Percentiles rank a stretch among this genome's conserved stretches.
phyloP scores from a whole-genome alignment of 2,329 filamentous ascomycete genomes.

The Trichoderma citrinoviride region DNA sequence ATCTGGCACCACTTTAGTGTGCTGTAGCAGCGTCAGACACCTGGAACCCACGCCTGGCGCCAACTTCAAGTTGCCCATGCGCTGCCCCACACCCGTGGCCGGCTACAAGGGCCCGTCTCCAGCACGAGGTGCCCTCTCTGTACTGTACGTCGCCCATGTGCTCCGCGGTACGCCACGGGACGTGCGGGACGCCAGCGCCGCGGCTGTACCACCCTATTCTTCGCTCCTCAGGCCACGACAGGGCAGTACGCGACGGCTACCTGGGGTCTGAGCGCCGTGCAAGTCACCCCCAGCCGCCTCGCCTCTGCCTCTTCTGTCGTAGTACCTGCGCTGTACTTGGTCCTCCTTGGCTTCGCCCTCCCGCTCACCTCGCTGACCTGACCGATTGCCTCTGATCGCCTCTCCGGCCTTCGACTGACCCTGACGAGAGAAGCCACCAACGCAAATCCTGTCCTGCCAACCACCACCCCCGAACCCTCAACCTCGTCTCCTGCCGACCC shows the following conservation, averaged over 20 bases:
- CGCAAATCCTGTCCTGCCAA: not conserved
- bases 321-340: too few relatives aligned
- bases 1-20: not conserved
- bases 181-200: too few relatives aligned
- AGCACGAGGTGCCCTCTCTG: too few relatives aligned
- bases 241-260: too few relatives aligned
- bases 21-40: not conserved
- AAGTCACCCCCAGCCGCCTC: too few relatives aligned
- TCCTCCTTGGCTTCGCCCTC: slow-evolving; percentile 13
- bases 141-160: too few relatives aligned
- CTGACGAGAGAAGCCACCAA: slow-evolving; percentile 2
- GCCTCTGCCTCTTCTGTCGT: too few relatives aligned
- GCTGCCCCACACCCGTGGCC: slow-evolving; percentile 2
- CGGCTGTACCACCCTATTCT: too few relatives aligned
- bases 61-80: not conserved
- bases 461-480: not conserved
- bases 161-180: too few relatives aligned
- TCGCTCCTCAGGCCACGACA: too few relatives aligned
- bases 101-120: too few relatives aligned
- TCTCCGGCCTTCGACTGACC: not conserved
- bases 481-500: slow-evolving; percentile 4
- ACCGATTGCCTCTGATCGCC: slow-evolving; percentile 15
- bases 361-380: slow-evolving; percentile 22
- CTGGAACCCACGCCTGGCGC: not conserved
- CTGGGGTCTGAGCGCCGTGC: too few relatives aligned